Conservation (phyloP, 1,284 basidiomycete genomes). For the Cryptococcus sp. region DNA sequence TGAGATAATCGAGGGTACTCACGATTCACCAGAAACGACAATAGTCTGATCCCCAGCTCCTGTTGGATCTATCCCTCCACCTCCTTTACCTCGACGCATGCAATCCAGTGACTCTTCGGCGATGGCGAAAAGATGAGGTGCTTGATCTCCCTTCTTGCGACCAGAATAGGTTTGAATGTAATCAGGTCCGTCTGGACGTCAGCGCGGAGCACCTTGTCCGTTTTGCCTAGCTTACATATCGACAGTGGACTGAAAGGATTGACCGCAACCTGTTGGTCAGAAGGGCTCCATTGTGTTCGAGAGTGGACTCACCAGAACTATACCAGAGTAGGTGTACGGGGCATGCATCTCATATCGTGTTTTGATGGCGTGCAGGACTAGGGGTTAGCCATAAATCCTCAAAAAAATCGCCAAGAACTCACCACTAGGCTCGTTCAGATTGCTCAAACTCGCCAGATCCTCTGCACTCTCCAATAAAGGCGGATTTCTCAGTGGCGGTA, state of each 20-base stretch:
- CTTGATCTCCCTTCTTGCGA: conserved; percentile 84
- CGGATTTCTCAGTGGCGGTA: conserved; percentile 94
- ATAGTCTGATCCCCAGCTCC: conserved; percentile 81
- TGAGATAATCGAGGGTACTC: conserved; percentile 30
- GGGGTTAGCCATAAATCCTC: conserved; percentile 6
- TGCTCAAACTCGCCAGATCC: conserved; percentile 94
- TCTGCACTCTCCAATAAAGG: conserved; percentile 94
- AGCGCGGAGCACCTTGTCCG: neutral
- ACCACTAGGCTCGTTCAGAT: conserved; percentile 98
- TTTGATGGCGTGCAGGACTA: conserved; percentile 93
- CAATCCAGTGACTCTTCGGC: conserved; percentile 98
- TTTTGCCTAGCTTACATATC: conserved; percentile 52
- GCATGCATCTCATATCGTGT: conserved; percentile 95
- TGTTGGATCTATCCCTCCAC: conserved; percentile 66
- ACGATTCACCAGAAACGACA: conserved; percentile 98
- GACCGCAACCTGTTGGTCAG: conserved; percentile 67
- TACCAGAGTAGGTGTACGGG: conserved; percentile 98
- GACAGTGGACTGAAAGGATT: conserved; percentile 96
- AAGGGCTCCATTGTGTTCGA: neutral
- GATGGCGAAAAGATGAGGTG: conserved; percentile 97
- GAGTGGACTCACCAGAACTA: conserved; percentile 52
- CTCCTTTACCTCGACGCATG: conserved; percentile 59
- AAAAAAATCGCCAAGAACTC: conserved; percentile 21
- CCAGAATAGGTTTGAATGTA: conserved; percentile 98
- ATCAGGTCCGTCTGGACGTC: conserved; percentile 67